Conservation (phyloP, 2,329 filamentous ascomycete genomes). For the Botrytis tulipae region DNA sequence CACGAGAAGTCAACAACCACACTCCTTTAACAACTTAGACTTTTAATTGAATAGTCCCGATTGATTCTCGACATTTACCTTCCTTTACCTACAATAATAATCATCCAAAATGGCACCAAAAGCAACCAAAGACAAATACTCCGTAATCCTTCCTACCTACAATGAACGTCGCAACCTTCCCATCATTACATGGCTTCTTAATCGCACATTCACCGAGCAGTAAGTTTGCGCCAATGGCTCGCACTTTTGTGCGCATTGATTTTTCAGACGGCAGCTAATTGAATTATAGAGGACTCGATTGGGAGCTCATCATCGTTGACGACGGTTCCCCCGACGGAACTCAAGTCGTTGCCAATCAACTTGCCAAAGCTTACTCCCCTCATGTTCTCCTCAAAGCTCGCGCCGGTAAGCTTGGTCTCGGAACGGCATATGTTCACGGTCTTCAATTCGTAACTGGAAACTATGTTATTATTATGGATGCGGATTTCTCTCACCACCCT, state of each 20-base stretch:
- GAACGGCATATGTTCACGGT: conserved; percentile 38
- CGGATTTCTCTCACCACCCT: conserved; percentile 97
- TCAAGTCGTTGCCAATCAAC: conserved; percentile 83
- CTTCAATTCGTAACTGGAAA: conserved; percentile 86
- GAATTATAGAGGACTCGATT: conserved; percentile 74
- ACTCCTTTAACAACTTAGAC: conserved; percentile 12
- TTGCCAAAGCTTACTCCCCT: conserved; percentile 78
- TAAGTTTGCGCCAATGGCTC: conserved; percentile 45
- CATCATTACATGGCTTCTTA: conserved; percentile 91
- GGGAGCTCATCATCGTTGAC: conserved; percentile 97
- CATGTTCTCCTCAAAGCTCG: conserved; percentile 84
- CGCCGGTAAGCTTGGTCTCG: conserved; percentile 59
- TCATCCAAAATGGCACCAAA: conserved; percentile 21
- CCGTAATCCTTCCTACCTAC: conserved; percentile 95
- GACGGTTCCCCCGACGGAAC: conserved; percentile 97
- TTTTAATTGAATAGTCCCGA: conserved; percentile 13
- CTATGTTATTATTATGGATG: conserved; percentile 99
- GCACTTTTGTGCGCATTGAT: background rate
- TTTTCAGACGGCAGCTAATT: background rate
- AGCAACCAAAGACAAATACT: conserved; percentile 73
- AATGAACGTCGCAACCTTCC: conserved; percentile 97
- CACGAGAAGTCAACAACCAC: conserved; percentile 14
- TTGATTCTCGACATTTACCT: conserved; percentile 4
- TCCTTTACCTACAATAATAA: conserved; percentile 12
- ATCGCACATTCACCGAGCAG: conserved; percentile 88